phyloP scores from a whole-genome alignment of 345 rosid species.

The Bruguiera parviflora region DNA sequence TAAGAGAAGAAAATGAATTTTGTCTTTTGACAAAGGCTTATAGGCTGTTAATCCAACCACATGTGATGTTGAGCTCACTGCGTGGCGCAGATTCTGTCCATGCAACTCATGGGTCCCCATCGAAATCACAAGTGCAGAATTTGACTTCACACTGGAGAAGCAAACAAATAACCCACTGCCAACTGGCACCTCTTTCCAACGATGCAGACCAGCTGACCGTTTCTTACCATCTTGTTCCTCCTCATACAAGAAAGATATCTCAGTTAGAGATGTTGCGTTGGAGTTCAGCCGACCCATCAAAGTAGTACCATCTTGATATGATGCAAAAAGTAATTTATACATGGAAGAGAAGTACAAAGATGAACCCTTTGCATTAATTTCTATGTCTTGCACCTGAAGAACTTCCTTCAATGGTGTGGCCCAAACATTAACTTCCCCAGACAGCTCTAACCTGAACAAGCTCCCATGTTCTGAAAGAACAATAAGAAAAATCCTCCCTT shows the following conservation, averaged over 20 bases:
- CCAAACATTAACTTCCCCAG: conserved; percentile 71
- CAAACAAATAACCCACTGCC: conserved; percentile 79
- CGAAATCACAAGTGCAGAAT: conserved; percentile 69
- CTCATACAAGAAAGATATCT: conserved; percentile 68
- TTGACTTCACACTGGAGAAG: conserved; percentile 72
- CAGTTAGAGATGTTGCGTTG: conserved; percentile 59
- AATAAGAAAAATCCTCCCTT: conserved; percentile 72
- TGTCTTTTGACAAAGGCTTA: conserved; percentile 91
- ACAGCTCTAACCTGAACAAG: conserved; percentile 72
- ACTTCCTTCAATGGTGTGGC: conserved; percentile 81
- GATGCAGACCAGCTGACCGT: conserved; percentile 76
- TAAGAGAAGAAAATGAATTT: conserved; percentile 85
- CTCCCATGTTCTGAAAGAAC: conserved; percentile 83
- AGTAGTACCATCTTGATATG: conserved; percentile 86
- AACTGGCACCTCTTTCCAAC: conserved; percentile 78
- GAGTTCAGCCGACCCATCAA: conserved; percentile 69
- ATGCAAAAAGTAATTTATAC: conserved; percentile 69
- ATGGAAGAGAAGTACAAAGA: conserved; percentile 80
- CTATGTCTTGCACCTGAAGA: conserved; percentile 56
- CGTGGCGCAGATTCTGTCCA: conserved; percentile 84
- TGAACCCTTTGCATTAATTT: conserved; percentile 68
- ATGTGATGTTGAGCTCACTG: conserved; percentile 69
- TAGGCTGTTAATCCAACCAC: conserved; percentile 91
- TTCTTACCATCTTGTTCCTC: conserved; percentile 70
- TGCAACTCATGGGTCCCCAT: conserved; percentile 52